Percentiles rank a stretch among this genome's conserved stretches.
Conservation (phyloP, 768 basidiomycete genomes). For the Tulasnella sp. region DNA sequence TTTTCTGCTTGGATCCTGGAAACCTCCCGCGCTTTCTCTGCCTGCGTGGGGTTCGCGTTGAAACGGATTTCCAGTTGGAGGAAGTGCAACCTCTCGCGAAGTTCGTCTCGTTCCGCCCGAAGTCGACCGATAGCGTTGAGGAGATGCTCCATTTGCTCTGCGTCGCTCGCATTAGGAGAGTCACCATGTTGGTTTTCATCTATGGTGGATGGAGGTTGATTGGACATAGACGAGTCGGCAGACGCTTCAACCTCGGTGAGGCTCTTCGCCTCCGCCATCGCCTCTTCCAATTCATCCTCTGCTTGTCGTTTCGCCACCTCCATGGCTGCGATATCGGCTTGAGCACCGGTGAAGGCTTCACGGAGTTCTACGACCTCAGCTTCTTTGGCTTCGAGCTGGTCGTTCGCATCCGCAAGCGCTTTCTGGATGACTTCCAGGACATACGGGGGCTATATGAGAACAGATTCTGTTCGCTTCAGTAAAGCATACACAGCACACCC, state of each 20-base stretch:
- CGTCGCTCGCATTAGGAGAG: too few species aligned
- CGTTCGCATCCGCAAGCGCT: neutral
- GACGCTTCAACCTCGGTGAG: neutral
- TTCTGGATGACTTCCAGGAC: too few species aligned
- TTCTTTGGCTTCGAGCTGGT: neutral
- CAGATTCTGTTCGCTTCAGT: neutral
- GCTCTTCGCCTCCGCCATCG: neutral
- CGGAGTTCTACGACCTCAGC: neutral
- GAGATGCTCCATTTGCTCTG: neutral
- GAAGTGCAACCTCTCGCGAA: conserved; percentile 24
- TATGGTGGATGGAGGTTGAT: neutral
- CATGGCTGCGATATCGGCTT: neutral
- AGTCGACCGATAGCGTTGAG: conserved; percentile 24
- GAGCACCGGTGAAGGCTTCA: neutral
- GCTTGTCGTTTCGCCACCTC: neutral
- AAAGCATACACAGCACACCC: neutral
- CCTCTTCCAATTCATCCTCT: neutral
- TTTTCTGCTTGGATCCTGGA: neutral
- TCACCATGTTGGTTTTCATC: too few species aligned
- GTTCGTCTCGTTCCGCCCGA: conserved; percentile 26
- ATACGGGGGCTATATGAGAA: neutral
- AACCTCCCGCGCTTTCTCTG: conserved; percentile 1
- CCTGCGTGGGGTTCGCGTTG: conserved; percentile 11
- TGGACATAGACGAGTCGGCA: neutral
- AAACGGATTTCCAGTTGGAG: conserved; percentile 25